Conservation (phyloP, 2,329 filamentous ascomycete genomes). For the Hirsutella thompsonii region DNA sequence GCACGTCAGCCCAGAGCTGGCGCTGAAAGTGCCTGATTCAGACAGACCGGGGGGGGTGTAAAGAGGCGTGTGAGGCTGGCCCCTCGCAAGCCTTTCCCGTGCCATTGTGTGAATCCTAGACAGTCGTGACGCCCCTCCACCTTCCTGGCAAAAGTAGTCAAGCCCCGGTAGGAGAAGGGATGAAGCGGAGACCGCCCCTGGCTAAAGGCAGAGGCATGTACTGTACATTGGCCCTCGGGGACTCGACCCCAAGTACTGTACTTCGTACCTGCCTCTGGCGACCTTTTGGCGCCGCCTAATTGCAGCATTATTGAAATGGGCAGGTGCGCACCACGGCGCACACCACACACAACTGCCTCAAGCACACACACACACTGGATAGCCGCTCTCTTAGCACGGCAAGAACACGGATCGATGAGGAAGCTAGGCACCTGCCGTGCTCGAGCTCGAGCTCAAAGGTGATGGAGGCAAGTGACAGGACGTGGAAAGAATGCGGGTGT, state of each 20-base stretch:
- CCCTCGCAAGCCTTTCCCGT: constrained; percentile 3
- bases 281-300: no score
- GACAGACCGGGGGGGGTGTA: neutral
- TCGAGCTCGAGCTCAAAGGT: neutral
- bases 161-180: neutral
- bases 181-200: neutral
- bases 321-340: neutral
- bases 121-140: neutral
- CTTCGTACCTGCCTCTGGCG: no score
- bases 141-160: neutral
- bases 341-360: neutral
- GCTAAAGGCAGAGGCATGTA: neutral
- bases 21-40: constrained; percentile 5
- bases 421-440: neutral
- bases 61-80: neutral
- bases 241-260: neutral
- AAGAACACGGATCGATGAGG: neutral
- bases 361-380: neutral
- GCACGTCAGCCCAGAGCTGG: constrained; percentile 5
- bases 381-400: neutral
- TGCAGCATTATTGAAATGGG: neutral
- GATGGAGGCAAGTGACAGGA: neutral
- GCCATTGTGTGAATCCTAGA: constrained; percentile 1
- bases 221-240: neutral
- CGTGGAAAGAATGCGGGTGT: no score